Percentiles rank a stretch among this genome's conserved stretches.
Evolutionary conservation across 164 flowering plant genomes (phyloP).

Genomic region (Vitis riparia): DNA sequence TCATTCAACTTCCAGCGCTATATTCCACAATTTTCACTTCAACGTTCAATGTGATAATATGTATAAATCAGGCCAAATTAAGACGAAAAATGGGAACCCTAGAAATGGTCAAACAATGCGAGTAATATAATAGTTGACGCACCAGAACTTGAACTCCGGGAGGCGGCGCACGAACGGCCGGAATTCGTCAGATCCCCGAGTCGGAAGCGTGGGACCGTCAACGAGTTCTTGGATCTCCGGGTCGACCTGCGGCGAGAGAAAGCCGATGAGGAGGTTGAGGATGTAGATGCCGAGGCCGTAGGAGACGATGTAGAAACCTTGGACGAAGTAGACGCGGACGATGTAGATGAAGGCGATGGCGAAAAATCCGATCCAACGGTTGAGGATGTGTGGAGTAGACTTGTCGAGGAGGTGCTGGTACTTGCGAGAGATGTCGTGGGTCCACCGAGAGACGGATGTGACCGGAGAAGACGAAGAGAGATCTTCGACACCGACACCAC

Average conservation of each 20-base stretch:
- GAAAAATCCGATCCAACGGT: slow-evolving; percentile 51
- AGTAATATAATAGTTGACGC: slow-evolving; percentile 1
- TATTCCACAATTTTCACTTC: too few relatives aligned
- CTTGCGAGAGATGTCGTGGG: slow-evolving; percentile 25
- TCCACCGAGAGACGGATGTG: slow-evolving; percentile 28
- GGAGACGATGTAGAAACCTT: slow-evolving; percentile 63
- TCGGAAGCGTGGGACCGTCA: slow-evolving; percentile 53
- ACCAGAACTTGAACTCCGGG: slow-evolving; percentile 77
- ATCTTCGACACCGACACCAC: slow-evolving; percentile 14
- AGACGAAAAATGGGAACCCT: background rate
- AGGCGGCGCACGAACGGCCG: slow-evolving; percentile 71
- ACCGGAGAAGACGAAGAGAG: slow-evolving; percentile 18
- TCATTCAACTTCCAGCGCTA: too few relatives aligned
- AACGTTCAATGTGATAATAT: too few relatives aligned
- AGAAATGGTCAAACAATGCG: background rate
- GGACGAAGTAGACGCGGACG: slow-evolving; percentile 46
- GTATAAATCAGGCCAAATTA: too few relatives aligned
- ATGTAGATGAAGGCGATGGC: slow-evolving; percentile 33
- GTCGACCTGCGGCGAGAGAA: slow-evolving; percentile 66
- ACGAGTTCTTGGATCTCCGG: slow-evolving; percentile 41
- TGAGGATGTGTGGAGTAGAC: slow-evolving; percentile 40
- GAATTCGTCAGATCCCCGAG: slow-evolving; percentile 58
- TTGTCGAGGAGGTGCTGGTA: slow-evolving; percentile 57
- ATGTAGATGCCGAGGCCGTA: slow-evolving; percentile 65
- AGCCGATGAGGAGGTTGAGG: slow-evolving; percentile 56